phyloP scores from a whole-genome alignment of 148 eudicot species.

The Heliosperma pusillum region DNA sequence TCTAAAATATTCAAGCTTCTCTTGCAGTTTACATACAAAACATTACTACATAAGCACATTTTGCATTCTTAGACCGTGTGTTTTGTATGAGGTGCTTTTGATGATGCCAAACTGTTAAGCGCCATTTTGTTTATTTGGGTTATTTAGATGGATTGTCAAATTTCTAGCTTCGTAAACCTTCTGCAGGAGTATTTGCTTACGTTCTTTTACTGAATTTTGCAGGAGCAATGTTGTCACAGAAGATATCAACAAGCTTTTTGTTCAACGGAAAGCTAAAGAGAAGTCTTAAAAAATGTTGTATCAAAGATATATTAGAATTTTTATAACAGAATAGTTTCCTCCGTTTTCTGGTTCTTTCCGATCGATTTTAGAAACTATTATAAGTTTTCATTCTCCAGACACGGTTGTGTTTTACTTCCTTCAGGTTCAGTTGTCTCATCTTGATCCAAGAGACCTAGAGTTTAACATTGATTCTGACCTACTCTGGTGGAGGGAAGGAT shows the following conservation, averaged over 20 bases:
- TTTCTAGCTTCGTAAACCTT: neutral
- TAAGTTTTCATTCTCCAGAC: no score
- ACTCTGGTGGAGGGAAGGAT: no score
- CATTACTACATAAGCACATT: neutral
- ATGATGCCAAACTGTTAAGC: neutral
- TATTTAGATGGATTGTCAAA: neutral
- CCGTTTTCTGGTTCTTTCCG: no score
- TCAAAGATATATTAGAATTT: no score
- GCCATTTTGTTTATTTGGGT: neutral
- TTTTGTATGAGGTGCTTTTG: neutral
- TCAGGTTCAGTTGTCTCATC: no score
- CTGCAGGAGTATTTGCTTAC: conserved; percentile 6
- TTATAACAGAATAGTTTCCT: no score
- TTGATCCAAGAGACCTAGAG: no score
- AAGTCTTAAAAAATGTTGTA: conserved; percentile 9
- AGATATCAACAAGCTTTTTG: conserved; percentile 78
- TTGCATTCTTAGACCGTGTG: neutral
- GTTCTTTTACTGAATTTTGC: conserved; percentile 27
- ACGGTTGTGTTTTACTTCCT: no score
- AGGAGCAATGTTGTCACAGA: conserved; percentile 91
- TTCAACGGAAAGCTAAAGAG: conserved; percentile 28
- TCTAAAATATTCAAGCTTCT: neutral
- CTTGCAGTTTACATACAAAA: neutral
- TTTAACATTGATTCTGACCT: no score
- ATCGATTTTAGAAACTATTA: no score